Conservation (phyloP, 2,329 filamentous ascomycete species). For the Colletotrichum godetiae region DNA sequence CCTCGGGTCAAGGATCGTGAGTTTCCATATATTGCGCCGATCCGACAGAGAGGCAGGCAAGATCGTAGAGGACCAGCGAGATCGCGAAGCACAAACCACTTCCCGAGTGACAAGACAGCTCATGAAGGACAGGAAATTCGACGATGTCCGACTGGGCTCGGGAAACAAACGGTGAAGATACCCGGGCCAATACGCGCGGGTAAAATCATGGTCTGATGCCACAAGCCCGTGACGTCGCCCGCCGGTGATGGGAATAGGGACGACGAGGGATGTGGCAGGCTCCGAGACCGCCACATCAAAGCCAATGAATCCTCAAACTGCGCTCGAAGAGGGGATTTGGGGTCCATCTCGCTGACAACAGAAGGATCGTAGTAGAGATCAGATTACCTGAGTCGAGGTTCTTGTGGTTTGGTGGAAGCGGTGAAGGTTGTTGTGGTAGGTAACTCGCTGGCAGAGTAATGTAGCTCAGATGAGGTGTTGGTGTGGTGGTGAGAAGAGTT, state of each 20-base stretch:
- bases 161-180: not conserved
- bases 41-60: not conserved
- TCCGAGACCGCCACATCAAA: not conserved
- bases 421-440: slow-evolving; percentile 6
- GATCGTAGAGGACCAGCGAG: not conserved
- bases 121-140: not conserved
- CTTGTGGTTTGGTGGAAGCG: not conserved
- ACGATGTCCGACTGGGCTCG: not conserved
- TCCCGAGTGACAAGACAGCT: not conserved
- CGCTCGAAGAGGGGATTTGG: not conserved
- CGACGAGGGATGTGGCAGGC: not conserved
- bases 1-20: not conserved
- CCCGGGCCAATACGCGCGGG: not conserved
- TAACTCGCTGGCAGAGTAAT: slow-evolving; percentile 11
- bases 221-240: not conserved
- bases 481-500: not conserved
- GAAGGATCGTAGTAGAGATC: not conserved
- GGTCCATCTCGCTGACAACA: not conserved
- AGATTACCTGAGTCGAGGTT: not conserved
- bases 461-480: slow-evolving; percentile 6
- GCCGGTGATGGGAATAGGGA: not conserved
- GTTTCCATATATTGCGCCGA: not conserved
- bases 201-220: not conserved
- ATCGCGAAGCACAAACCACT: not conserved
- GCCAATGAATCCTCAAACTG: not conserved